Base-by-base conservation (phyloP, 2,329 filamentous ascomycete species). In the Ophiostoma piceae region DNA sequence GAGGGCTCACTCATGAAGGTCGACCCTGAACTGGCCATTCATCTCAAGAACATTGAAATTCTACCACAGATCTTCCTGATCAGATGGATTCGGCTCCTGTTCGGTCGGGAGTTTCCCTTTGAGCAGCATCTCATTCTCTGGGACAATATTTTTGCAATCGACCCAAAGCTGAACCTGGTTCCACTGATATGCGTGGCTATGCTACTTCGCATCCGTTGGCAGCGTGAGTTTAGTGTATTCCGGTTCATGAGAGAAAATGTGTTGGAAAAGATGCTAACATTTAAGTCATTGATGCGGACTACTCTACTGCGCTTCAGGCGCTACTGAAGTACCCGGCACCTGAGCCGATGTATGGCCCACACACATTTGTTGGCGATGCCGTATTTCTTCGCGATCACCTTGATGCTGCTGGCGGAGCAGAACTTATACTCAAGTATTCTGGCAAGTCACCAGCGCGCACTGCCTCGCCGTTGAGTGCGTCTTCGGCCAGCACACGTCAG, bases 41-140 rank as follows among this genome's bases (percentile, higher is more conserved):
- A 98, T 78, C 84, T 99, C 22, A 89, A 88, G 71, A 86, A 87
- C 71, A 89, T 97, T 66, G 94, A 97, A 71, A 89, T 99, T 72
- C 81, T 97, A n/a, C 95, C 95, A 1, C 95, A 99, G 75, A 94
- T 99, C 67, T 99, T 98, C 76, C 82, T 98, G 32, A 96, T 98
- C 73, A 92, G 95, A 70, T 99, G 95, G 95, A 91, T 98, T 71
- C 88, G 95, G 37, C 86, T 99, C 0, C 81, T 99, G 0, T 98
- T 98, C 76, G 94, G 94, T 67, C 87, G 95, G 74, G 95, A 99
- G 78, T 98, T 97, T 75, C 88, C 92, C 0, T 96, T 98, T 72
- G 88, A 94, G 69, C 88, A 96, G 72, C 85, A 94, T 57, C 85
- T 99, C 51, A 82, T 87, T 29, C 85, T 99, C 70, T 99, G 95